phyloP scores from a whole-genome alignment of 768 basidiomycete genomes.

The Trametes coccinea region DNA sequence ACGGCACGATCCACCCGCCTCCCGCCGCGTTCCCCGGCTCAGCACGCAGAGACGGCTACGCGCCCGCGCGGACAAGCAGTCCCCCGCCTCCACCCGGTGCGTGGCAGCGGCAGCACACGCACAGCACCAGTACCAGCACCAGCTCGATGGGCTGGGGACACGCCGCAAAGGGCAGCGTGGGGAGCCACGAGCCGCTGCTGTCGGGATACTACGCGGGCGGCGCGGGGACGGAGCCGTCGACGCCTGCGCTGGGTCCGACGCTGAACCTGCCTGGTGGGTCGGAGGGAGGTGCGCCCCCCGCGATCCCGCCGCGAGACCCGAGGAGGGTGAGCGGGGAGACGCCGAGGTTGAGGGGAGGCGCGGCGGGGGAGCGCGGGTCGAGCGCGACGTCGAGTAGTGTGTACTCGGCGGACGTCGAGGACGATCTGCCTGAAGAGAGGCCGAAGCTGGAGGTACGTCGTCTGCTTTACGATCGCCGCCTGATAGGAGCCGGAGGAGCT shows the following conservation, averaged over 20 bases:
- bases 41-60: constrained; percentile 39
- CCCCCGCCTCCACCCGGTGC: constrained; percentile 39
- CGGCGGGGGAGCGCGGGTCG: neutral
- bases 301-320: constrained; percentile 12
- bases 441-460: constrained; percentile 16
- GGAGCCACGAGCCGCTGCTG: constrained; percentile 63
- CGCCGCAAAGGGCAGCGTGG: constrained; percentile 50
- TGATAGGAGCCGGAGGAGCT: neutral
- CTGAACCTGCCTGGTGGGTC: constrained; percentile 9
- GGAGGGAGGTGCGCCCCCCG: constrained; percentile 8
- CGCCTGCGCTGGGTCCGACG: constrained; percentile 22
- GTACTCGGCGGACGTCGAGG: constrained; percentile 21
- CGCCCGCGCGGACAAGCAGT: constrained; percentile 47
- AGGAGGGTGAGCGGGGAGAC: constrained; percentile 5
- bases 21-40: constrained; percentile 18
- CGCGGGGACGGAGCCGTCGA: constrained; percentile 16
- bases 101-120: constrained; percentile 23
- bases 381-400: constrained; percentile 25
- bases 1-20: constrained; percentile 28
- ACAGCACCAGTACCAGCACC: constrained; percentile 30
- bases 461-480: neutral
- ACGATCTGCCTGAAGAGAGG: constrained; percentile 19
- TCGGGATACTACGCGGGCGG: constrained; percentile 30
- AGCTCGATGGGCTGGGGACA: constrained; percentile 37
- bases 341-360: neutral